Conservation (phyloP, 306 rosid species). For the Vachellia collinsii region DNA sequence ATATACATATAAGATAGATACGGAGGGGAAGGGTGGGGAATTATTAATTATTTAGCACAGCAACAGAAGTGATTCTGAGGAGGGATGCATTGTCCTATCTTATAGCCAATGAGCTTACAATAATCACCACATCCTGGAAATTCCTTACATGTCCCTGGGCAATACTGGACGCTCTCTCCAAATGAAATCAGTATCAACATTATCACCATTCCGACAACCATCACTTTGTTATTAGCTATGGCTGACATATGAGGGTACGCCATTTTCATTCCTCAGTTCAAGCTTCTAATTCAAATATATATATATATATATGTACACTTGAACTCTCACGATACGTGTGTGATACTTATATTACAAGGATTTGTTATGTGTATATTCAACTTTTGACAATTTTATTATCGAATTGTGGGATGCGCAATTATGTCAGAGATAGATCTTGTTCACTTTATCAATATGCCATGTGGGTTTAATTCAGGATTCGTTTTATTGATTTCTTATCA, state of each 20-base stretch:
- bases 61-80: conserved; percentile 4
- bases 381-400: neutral
- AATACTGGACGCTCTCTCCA: neutral
- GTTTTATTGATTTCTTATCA: too few relatives aligned
- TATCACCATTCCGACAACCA: neutral
- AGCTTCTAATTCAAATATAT: neutral
- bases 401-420: neutral
- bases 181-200: neutral
- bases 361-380: too few relatives aligned
- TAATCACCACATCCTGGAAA: neutral
- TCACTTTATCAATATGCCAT: too few relatives aligned
- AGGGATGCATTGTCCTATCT: neutral
- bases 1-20: too few relatives aligned
- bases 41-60: neutral
- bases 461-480: too few relatives aligned
- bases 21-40: too few relatives aligned
- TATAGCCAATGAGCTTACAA: neutral
- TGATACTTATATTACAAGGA: too few relatives aligned
- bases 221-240: neutral
- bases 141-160: neutral
- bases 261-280: neutral
- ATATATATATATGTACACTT: too few relatives aligned
- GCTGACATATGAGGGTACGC: neutral
- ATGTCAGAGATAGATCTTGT: neutral
- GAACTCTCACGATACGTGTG: too few relatives aligned